Conservation (phyloP, 331 rosid species). For the Ulmus americana region DNA sequence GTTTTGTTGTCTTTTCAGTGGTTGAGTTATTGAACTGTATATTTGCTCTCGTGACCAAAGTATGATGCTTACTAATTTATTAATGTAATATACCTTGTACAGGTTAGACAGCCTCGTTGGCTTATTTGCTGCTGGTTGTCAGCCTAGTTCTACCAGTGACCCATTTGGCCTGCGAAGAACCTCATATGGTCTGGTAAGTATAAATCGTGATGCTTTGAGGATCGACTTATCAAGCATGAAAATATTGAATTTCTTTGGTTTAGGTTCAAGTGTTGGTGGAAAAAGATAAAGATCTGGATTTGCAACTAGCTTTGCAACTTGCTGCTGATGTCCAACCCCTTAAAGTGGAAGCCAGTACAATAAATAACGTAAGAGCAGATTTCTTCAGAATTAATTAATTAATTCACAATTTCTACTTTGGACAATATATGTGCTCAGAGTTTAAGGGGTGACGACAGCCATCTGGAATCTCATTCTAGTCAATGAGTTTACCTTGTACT, state of each 20-base stretch:
- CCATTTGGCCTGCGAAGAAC: conserved; percentile 88
- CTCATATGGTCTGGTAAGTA: conserved; percentile 91
- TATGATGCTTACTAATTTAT: conserved; percentile 15
- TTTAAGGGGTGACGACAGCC: background rate
- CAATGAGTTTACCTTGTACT: too few relatives aligned
- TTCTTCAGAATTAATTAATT: background rate
- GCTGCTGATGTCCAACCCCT: conserved; percentile 69
- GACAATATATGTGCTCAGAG: conserved; percentile 5
- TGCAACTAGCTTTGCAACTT: conserved; percentile 65
- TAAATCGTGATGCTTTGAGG: conserved; percentile 15
- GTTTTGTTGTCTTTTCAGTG: background rate
- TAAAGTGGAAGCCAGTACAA: conserved; percentile 45
- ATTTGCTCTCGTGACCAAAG: background rate
- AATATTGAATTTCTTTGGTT: conserved; percentile 18
- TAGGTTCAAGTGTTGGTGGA: conserved; percentile 91
- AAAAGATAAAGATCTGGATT: conserved; percentile 62
- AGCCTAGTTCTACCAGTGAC: conserved; percentile 86
- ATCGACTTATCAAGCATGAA: conserved; percentile 18
- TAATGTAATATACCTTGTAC: conserved; percentile 34
- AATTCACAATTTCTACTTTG: background rate
- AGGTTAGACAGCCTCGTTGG: conserved; percentile 92
- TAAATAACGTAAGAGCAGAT: conserved; percentile 51
- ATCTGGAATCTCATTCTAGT: too few relatives aligned
- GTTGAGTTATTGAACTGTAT: conserved; percentile 1
- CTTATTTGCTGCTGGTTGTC: conserved; percentile 87